phyloP scores from a whole-genome alignment of 2,329 filamentous ascomycete species.

The Rhinocladiella mackenziei region DNA sequence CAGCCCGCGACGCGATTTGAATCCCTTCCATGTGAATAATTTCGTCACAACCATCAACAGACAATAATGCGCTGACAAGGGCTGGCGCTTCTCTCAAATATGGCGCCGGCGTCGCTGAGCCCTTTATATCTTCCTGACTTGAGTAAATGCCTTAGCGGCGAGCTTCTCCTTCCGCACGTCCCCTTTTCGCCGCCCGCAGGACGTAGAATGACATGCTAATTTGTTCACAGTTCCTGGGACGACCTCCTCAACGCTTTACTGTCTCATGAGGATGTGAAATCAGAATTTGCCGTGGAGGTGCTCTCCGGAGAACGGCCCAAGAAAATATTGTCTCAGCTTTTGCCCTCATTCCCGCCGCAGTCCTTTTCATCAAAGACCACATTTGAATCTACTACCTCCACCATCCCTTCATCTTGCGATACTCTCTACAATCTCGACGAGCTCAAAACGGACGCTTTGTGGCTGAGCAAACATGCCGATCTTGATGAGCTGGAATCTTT shows the following conservation, averaged over 20 bases:
- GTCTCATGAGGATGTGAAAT: constrained; percentile 16
- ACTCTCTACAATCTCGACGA: constrained; percentile 68
- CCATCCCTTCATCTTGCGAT: constrained; percentile 66
- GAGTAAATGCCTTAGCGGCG: constrained; percentile 34
- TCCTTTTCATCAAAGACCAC: constrained; percentile 54
- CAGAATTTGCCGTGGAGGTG: constrained; percentile 11
- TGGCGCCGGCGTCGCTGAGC: constrained; percentile 20
- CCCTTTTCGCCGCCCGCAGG: neutral
- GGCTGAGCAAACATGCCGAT: constrained; percentile 73
- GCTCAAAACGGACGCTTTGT: constrained; percentile 79
- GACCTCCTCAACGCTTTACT: constrained; percentile 22
- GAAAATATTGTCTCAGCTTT: constrained; percentile 14
- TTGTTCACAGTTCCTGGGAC: constrained; percentile 22
- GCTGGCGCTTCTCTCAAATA: constrained; percentile 17
- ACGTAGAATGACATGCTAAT: constrained; percentile 8
- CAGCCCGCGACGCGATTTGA: too few relatives aligned
- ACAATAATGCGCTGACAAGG: constrained; percentile 12
- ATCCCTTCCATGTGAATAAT: constrained; percentile 2
- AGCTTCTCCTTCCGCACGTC: constrained; percentile 19
- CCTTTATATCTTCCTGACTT: constrained; percentile 20
- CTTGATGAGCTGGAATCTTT: constrained; percentile 81
- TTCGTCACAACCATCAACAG: neutral
- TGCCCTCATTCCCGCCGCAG: constrained; percentile 15
- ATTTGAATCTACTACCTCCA: constrained; percentile 80
- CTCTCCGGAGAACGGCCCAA: constrained; percentile 18